These are phyloP conservation scores for Hypoxylon sp. DNA, from an alignment of 2,329 filamentous ascomycete genomes.

Conservation along the genomic window DNA sequence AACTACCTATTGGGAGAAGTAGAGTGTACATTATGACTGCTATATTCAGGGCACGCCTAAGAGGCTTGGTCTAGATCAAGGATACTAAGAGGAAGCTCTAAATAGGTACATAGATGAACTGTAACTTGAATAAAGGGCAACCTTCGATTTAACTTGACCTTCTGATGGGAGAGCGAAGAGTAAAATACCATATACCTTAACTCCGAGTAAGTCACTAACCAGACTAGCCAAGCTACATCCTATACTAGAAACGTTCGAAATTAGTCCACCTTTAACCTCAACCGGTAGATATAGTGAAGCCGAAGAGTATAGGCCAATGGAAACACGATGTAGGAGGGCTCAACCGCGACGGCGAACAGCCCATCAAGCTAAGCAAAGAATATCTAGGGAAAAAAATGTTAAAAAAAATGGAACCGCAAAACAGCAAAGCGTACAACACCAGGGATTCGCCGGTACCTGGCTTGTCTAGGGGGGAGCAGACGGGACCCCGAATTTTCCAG, in stretches of 20 bases:
- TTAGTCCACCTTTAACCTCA: neutral
- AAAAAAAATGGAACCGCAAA: neutral
- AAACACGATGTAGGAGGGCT: too few relatives aligned
- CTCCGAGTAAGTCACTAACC: neutral
- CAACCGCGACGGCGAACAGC: too few relatives aligned
- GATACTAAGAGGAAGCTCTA: neutral
- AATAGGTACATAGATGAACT: neutral
- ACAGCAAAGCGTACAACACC: constrained; percentile 15
- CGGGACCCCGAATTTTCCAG: constrained; percentile 4
- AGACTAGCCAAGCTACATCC: too few relatives aligned
- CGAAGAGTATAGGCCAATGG: neutral
- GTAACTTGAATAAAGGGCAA: neutral
- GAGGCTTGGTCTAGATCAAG: neutral
- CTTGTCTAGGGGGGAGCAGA: constrained; percentile 8
- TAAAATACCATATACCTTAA: neutral
- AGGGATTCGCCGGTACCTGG: constrained; percentile 10
- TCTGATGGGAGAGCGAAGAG: neutral
- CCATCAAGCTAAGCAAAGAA: neutral
- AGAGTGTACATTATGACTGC: neutral
- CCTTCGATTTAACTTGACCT: neutral
- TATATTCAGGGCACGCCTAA: neutral
- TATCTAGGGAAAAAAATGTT: neutral
- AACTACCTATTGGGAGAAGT: too few relatives aligned
- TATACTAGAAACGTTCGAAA: neutral
- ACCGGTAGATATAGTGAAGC: neutral